These are phyloP conservation scores for Vitis hybrid DNA, from an alignment of 177 flowering plant genomes.

Conservation along the genomic window DNA sequence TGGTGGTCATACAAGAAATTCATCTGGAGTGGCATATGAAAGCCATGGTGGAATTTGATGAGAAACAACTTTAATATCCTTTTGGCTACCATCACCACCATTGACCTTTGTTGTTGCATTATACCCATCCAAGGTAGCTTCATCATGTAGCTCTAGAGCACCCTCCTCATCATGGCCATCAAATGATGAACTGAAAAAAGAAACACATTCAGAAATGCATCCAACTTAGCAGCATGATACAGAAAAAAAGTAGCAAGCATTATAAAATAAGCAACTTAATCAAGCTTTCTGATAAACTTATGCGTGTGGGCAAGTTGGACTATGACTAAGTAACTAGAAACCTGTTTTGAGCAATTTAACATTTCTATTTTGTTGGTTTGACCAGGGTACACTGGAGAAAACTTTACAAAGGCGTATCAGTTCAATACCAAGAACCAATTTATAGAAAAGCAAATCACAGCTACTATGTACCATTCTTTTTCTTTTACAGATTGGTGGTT, in stretches of 20 bases:
- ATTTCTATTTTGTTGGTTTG: no score
- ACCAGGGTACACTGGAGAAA: no score
- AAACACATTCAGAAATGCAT: neutral
- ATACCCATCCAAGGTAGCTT: constrained; percentile 48
- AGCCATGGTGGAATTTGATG: constrained; percentile 86
- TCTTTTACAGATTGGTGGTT: no score
- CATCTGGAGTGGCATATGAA: constrained; percentile 81
- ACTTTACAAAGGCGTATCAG: no score
- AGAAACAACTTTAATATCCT: constrained; percentile 45
- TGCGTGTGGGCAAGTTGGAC: neutral
- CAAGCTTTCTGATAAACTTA: neutral
- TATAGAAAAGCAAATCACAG: no score
- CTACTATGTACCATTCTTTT: no score
- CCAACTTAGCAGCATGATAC: neutral
- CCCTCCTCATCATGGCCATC: constrained; percentile 86
- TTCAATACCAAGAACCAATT: no score
- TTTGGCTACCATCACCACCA: constrained; percentile 56
- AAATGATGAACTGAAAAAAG: constrained; percentile 62
- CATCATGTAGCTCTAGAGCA: constrained; percentile 50
- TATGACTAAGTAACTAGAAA: neutral
- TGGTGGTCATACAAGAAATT: constrained; percentile 70
- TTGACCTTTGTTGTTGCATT: constrained; percentile 32
- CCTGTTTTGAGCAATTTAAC: no score
- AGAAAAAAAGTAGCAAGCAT: neutral
- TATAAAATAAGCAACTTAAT: constrained; percentile 1